phyloP scores from a whole-genome alignment of 2,329 filamentous ascomycete species.

The Coleophoma crateriformis region DNA sequence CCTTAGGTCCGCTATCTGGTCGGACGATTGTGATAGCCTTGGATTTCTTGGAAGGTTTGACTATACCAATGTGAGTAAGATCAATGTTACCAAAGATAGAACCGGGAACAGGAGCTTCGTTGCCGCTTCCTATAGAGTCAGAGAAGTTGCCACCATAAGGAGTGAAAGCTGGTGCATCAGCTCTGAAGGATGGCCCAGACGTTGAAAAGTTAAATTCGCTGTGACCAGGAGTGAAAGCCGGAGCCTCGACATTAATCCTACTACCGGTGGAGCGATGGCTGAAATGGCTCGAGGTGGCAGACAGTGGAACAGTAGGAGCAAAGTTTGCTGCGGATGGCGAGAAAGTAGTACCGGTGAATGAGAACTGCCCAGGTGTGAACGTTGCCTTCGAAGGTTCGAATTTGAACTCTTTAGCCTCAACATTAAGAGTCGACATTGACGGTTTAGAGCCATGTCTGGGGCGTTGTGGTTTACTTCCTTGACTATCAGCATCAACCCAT shows the following conservation, averaged over 20 bases:
- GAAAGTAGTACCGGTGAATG: constrained; percentile 39
- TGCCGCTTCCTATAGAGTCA: constrained; percentile 42
- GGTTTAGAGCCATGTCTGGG: constrained; percentile 62
- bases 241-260: constrained; percentile 64
- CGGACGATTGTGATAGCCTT: constrained; percentile 80
- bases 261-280: constrained; percentile 20
- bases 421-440: constrained; percentile 77
- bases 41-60: constrained; percentile 63
- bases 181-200: constrained; percentile 63
- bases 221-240: constrained; percentile 64
- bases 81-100: constrained; percentile 69
- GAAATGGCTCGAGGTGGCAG: constrained; percentile 24
- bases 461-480: constrained; percentile 30
- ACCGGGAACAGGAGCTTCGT: constrained; percentile 28
- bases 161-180: constrained; percentile 72
- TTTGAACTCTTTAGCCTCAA: constrained; percentile 83
- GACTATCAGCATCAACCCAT: constrained; percentile 48
- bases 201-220: constrained; percentile 65
- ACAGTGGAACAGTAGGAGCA: constrained; percentile 24
- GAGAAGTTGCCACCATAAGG: constrained; percentile 44
- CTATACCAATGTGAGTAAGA: constrained; percentile 53
- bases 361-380: constrained; percentile 46
- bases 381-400: constrained; percentile 48
- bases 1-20: constrained; percentile 48
- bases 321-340: constrained; percentile 35